A percentile compares a stretch with the other conserved stretches of the same genome.
phyloP scores from a whole-genome alignment of 257 asterid genomes.

The Apocynum venetum region DNA sequence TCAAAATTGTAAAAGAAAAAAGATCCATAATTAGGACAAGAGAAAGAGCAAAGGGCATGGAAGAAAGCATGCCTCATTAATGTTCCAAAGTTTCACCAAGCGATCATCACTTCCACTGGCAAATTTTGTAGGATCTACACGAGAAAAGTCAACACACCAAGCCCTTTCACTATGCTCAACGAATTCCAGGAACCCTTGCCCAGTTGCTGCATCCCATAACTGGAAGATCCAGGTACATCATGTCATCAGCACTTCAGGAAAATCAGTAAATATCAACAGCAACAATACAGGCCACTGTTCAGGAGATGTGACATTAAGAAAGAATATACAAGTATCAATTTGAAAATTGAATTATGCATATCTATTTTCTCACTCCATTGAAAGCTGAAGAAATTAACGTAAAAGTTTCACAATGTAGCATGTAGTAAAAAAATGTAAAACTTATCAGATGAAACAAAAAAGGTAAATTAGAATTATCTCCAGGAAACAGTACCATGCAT shows the following conservation, averaged over 20 bases:
- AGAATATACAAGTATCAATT: no score
- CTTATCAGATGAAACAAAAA: not conserved
- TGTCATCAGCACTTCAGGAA: slow-evolving; percentile 1
- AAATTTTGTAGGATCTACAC: slow-evolving; percentile 65
- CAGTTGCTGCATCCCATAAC: slow-evolving; percentile 96
- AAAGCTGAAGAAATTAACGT: no score
- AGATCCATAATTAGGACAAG: no score
- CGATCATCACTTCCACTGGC: slow-evolving; percentile 96
- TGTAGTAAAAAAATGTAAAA: not conserved
- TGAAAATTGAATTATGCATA: no score
- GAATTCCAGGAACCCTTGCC: slow-evolving; percentile 57
- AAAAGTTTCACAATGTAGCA: no score
- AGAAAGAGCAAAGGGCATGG: not conserved
- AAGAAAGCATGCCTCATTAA: slow-evolving; percentile 59
- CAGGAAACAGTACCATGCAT: no score
- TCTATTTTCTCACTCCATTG: not conserved
- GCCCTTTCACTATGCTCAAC: slow-evolving; percentile 81
- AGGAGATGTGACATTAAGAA: not conserved
- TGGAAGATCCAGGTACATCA: slow-evolving; percentile 37
- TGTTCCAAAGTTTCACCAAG: slow-evolving; percentile 84
- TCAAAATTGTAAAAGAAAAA: no score
- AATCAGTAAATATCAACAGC: not conserved
- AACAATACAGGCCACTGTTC: not conserved
- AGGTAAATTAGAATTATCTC: not conserved
- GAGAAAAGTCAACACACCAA: slow-evolving; percentile 97